Conservation (phyloP, 768 basidiomycete species). For the Hortiboletus campestris region DNA sequence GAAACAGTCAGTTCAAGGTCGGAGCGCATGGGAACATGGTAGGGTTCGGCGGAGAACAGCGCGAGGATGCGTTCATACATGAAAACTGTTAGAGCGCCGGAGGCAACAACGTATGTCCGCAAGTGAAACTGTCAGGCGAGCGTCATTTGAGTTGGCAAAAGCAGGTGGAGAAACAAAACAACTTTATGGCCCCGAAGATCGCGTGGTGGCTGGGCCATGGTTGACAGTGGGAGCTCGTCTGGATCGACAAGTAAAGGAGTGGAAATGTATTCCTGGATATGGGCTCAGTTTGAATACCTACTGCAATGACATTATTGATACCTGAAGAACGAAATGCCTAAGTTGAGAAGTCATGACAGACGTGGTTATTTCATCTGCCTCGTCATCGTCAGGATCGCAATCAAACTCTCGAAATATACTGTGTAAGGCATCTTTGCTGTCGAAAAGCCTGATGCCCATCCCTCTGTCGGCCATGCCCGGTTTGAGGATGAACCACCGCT, state of each 20-base stretch:
- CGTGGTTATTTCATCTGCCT: constrained; percentile 42
- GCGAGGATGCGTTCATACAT: constrained; percentile 83
- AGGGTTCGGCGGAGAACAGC: constrained; percentile 80
- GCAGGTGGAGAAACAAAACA: constrained; percentile 15
- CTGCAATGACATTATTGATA: constrained; percentile 28
- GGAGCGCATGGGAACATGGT: constrained; percentile 45
- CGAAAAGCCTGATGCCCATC: constrained; percentile 91
- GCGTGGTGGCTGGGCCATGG: constrained; percentile 9
- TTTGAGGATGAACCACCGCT: constrained; percentile 91
- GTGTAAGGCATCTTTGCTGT: constrained; percentile 67
- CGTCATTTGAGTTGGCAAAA: constrained; percentile 10
- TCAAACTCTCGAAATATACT: constrained; percentile 84
- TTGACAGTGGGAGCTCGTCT: constrained; percentile 36
- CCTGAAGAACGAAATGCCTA: constrained; percentile 96
- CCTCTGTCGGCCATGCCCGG: constrained; percentile 97
- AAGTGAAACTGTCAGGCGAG: constrained; percentile 76
- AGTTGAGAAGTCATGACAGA: constrained; percentile 82
- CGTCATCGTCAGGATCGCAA: constrained; percentile 49
- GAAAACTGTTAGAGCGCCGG: constrained; percentile 75
- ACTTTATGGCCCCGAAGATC: constrained; percentile 60
- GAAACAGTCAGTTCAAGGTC: constrained; percentile 23
- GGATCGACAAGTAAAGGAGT: constrained; percentile 80
- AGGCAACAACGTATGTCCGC: constrained; percentile 80
- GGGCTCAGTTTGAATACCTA: constrained; percentile 3
- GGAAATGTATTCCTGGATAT: constrained; percentile 75